Conservation (phyloP, 805 yeast genomes). For the Komagataella ulmi region DNA sequence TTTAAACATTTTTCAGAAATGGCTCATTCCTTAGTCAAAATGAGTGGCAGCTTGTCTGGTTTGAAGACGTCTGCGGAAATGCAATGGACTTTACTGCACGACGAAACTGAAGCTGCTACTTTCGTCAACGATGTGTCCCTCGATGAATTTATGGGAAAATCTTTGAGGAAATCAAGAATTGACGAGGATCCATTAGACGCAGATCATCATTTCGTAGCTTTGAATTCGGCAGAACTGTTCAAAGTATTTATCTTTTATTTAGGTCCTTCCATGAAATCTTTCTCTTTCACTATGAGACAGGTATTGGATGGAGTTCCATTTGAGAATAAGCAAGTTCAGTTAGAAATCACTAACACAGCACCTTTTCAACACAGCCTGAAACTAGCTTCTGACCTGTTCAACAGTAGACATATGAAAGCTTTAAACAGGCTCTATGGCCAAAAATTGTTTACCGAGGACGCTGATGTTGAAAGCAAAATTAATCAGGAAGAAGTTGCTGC, state of each 20-base stretch:
- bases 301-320: conserved; percentile 51
- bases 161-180: background rate
- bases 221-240: conserved; percentile 33
- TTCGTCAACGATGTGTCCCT: conserved; percentile 2
- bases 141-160: conserved; percentile 5
- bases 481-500: conserved; percentile 78
- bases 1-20: conserved; percentile 28
- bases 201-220: conserved; percentile 11
- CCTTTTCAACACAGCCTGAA: conserved; percentile 30
- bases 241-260: conserved; percentile 52
- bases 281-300: conserved; percentile 47
- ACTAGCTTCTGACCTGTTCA: conserved; percentile 41
- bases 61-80: conserved; percentile 55
- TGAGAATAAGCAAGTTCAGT: conserved; percentile 12
- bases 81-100: conserved; percentile 41
- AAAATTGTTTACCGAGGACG: conserved; percentile 29
- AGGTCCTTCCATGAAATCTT: conserved; percentile 63
- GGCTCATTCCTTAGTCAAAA: conserved; percentile 35
- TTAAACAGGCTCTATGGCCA: conserved; percentile 45
- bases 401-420: conserved; percentile 41
- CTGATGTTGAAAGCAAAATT: conserved; percentile 26
- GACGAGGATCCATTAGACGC: conserved; percentile 1
- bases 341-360: conserved; percentile 9
- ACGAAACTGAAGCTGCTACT: conserved; percentile 7
- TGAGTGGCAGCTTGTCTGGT: conserved; percentile 52